Base-by-base conservation (phyloP, 345 rosid species). In the Orychophragmus violaceus region DNA sequence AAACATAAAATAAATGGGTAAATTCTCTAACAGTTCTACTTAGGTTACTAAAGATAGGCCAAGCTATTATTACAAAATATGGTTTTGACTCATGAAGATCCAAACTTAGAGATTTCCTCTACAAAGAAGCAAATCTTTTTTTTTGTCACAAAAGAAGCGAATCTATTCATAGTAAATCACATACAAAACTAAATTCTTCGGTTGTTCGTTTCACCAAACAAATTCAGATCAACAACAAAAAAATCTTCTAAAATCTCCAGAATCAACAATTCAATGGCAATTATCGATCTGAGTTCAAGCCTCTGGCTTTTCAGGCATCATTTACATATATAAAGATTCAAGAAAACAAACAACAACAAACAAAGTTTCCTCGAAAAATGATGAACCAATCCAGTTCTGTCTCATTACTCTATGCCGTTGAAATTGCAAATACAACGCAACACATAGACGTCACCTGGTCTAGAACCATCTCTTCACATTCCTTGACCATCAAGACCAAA, bases 361-460 rank as follows among this genome's bases (percentile, higher is more conserved):
- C 10, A 41, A n/a, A 24, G 33, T 16, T 60, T 42, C 18, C 14
- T 25, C 1, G 2, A 7, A 41, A 42, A 7, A 74, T 74, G 74
- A 11, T 74, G 14, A 61, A 74, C 24, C 69, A 61, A 22, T 68
- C 59, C 6, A 79, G 74, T 68, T 84, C 79, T 6, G 74, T 77
- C 42, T 77, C 86, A 16, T 79, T 76, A 62, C 49, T 82, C 29
- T 88, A 85, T 64, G 56, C 56, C 19, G 87, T 82, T 28, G 72
- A 75, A 44, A 49, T 85, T 49, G 83, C 76, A 16, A 79, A 77
- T 25, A 64, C 64, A 0, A 21, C 19, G 14, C 76, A 84, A 39
- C 78, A 75, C 36, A 76, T 85, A 49, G 81, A 77, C 22, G 74
- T 78, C 0, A 85, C 84, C 46, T 88, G 95, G 91, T 75, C 77